Conservation (phyloP, 164 flowering plant species). For the Vitis rupestris region DNA sequence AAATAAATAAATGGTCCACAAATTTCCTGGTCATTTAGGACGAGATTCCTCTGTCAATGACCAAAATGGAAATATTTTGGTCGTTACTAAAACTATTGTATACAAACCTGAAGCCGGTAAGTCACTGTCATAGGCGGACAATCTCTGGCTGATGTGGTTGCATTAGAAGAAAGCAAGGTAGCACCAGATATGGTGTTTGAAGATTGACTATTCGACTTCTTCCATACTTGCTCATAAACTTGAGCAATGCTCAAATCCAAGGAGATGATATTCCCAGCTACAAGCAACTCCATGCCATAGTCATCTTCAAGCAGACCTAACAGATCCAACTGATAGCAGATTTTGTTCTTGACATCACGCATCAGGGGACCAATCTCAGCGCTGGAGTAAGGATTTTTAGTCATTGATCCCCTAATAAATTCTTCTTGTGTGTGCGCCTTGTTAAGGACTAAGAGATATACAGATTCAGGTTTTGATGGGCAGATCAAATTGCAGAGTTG, state of each 20-base stretch:
- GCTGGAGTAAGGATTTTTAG: slow-evolving; percentile 97
- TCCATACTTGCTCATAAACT: slow-evolving; percentile 99
- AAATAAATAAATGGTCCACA: too few relatives aligned
- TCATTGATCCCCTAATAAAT: slow-evolving; percentile 99
- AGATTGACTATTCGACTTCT: slow-evolving; percentile 76
- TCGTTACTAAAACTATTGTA: neutral
- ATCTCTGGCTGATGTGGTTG: slow-evolving; percentile 58
- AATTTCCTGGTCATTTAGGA: too few relatives aligned
- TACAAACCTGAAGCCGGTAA: slow-evolving; percentile 91
- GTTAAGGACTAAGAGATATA: slow-evolving; percentile 79
- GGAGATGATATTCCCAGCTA: slow-evolving; percentile 96
- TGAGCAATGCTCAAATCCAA: slow-evolving; percentile 93
- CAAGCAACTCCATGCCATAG: slow-evolving; percentile 96
- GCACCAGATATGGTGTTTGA: slow-evolving; percentile 41
- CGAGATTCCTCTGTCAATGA: too few relatives aligned
- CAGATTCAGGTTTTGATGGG: slow-evolving; percentile 94
- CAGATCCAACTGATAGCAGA: slow-evolving; percentile 91
- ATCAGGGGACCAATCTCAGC: slow-evolving; percentile 95
- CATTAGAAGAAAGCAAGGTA: slow-evolving; percentile 50
- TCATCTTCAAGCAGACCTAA: slow-evolving; percentile 96
- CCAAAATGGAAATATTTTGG: too few relatives aligned
- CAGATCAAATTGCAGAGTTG: slow-evolving; percentile 97
- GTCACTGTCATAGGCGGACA: slow-evolving; percentile 95
- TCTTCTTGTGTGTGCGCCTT: slow-evolving; percentile 99
- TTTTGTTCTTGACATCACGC: slow-evolving; percentile 98